A percentile compares a stretch with the other conserved stretches of the same genome.
phyloP scores from a whole-genome alignment of 768 basidiomycete genomes.

The Gymnopilus junonius region DNA sequence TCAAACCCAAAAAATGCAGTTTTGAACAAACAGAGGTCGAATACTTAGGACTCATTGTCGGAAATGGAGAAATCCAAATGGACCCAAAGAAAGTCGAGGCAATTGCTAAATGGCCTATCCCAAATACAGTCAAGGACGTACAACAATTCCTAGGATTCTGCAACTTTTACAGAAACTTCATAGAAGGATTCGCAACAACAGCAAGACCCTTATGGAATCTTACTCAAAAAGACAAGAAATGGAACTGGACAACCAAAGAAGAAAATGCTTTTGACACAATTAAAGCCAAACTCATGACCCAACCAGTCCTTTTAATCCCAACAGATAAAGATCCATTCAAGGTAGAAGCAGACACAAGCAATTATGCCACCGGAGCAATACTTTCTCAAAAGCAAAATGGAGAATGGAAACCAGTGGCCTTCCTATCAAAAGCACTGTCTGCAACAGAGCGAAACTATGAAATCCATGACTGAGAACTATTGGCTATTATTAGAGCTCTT shows the following conservation, averaged over 20 bases:
- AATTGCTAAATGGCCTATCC: slow-evolving; percentile 35
- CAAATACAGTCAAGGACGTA: slow-evolving; percentile 30
- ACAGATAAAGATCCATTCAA: slow-evolving; percentile 5
- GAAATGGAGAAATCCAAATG: slow-evolving; percentile 27
- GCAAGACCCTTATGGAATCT: slow-evolving; percentile 24
- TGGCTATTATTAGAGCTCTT: slow-evolving; percentile 46
- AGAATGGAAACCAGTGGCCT: slow-evolving; percentile 41
- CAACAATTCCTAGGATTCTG: slow-evolving; percentile 45
- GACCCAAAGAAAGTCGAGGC: slow-evolving; percentile 36
- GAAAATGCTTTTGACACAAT: slow-evolving; percentile 28
- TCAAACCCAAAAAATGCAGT: slow-evolving; percentile 42
- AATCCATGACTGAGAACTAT: slow-evolving; percentile 50
- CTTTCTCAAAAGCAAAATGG: slow-evolving; percentile 30
- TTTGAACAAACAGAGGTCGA: slow-evolving; percentile 35
- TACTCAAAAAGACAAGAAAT: slow-evolving; percentile 21
- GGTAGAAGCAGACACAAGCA: slow-evolving; percentile 36
- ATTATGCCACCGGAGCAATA: slow-evolving; percentile 46
- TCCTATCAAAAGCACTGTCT: slow-evolving; percentile 33
- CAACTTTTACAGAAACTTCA: slow-evolving; percentile 41
- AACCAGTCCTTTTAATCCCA: slow-evolving; percentile 27
- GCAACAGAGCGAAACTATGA: slow-evolving; percentile 47
- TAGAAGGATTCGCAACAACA: slow-evolving; percentile 32
- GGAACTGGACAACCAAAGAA: slow-evolving; percentile 21
- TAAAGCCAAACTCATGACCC: slow-evolving; percentile 25
- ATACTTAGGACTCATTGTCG: slow-evolving; percentile 37